phyloP scores from a whole-genome alignment of 257 asterid genomes.

The Striga asiatica region DNA sequence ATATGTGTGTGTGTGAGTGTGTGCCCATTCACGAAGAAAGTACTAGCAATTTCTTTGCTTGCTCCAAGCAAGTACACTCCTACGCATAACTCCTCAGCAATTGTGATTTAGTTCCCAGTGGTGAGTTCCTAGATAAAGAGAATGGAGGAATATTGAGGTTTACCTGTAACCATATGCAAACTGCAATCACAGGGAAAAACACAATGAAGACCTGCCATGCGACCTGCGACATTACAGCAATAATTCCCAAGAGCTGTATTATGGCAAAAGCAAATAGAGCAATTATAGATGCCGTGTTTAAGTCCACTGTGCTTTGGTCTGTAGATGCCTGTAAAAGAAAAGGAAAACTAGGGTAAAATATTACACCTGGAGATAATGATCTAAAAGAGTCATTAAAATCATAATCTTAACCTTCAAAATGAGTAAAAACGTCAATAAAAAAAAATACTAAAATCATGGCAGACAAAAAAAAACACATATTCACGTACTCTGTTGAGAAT shows the following conservation, averaged over 20 bases:
- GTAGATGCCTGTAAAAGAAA: constrained; percentile 60
- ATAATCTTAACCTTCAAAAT: too few relatives aligned
- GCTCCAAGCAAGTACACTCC: too few relatives aligned
- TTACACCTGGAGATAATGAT: too few relatives aligned
- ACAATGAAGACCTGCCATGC: constrained; percentile 81
- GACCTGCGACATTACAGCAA: constrained; percentile 75
- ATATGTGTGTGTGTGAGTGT: too few relatives aligned
- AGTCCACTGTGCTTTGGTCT: constrained; percentile 74
- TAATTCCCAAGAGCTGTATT: constrained; percentile 61
- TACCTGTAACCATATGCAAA: constrained; percentile 79
- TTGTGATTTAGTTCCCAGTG: too few relatives aligned
- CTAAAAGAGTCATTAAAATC: too few relatives aligned
- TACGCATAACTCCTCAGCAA: too few relatives aligned
- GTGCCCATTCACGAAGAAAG: too few relatives aligned
- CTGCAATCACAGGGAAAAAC: constrained; percentile 55
- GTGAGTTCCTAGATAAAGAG: neutral
- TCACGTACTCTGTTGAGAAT: constrained; percentile 67
- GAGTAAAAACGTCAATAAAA: constrained; percentile 1
- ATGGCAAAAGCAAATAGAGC: constrained; percentile 45
- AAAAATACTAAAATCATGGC: neutral
- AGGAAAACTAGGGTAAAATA: too few relatives aligned
- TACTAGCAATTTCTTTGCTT: too few relatives aligned
- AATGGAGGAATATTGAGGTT: neutral
- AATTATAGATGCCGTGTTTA: constrained; percentile 39
- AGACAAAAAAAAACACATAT: neutral